phyloP scores from a whole-genome alignment of 257 asterid genomes.

The Salvia splendens region DNA sequence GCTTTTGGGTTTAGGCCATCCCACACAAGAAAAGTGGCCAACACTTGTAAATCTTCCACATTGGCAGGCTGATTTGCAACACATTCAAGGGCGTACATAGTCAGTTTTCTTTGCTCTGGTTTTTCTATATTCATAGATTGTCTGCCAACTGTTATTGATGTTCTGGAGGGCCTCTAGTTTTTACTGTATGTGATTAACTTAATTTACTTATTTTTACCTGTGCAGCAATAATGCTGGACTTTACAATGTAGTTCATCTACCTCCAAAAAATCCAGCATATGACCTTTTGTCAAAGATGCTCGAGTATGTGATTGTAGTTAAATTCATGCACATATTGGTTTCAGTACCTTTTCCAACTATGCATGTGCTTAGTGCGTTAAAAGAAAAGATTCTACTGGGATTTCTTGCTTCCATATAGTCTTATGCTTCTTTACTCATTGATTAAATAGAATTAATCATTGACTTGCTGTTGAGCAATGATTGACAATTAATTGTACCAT shows the following conservation, averaged over 20 bases:
- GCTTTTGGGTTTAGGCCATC: constrained; percentile 73
- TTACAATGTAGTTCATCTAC: constrained; percentile 74
- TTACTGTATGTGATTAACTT: constrained; percentile 10
- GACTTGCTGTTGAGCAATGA: constrained; percentile 1
- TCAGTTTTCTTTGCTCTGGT: constrained; percentile 38
- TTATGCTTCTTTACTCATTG: constrained; percentile 21
- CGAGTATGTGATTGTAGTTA: constrained; percentile 61
- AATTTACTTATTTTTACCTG: constrained; percentile 25
- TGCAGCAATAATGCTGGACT: constrained; percentile 93
- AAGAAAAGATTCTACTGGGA: constrained; percentile 22
- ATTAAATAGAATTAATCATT: constrained; percentile 13
- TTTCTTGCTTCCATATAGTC: constrained; percentile 1
- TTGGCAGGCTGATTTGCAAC: constrained; percentile 84
- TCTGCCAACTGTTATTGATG: constrained; percentile 23
- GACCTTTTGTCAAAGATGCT: constrained; percentile 98
- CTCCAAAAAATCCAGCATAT: constrained; percentile 84
- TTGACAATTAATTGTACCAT: constrained; percentile 24
- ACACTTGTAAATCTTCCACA: constrained; percentile 87
- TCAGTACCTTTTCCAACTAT: constrained; percentile 10
- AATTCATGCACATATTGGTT: constrained; percentile 31
- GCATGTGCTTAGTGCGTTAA: constrained; percentile 18
- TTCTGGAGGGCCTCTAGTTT: constrained; percentile 25
- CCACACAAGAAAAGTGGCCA: constrained; percentile 96
- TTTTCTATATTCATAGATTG: constrained; percentile 21
- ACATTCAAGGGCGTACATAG: constrained; percentile 93